Base-by-base conservation (phyloP, 2,329 filamentous ascomycete genomes). In the Penicillium sp. region DNA sequence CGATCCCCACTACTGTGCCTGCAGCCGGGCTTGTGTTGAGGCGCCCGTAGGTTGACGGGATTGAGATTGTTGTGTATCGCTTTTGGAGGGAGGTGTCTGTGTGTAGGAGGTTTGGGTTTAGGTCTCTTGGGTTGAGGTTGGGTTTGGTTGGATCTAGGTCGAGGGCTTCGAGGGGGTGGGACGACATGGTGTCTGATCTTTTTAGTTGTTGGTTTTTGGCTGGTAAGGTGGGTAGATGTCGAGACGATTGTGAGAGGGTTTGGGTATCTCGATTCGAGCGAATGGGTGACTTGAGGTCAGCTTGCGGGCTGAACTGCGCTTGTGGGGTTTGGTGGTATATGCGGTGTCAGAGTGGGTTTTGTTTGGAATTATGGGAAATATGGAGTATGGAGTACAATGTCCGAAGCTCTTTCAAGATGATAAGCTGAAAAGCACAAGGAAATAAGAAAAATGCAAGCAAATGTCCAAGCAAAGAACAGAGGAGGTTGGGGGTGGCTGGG, bases 31-130 rank as follows among this genome's bases (percentile, higher is more conserved):
- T 75, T 24, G 68, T 60, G 61, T 77, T 67, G 31, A 79, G 69
- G 45, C 72, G 71, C 40, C 75, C 72, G 66, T 85, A 85, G 57
- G 79, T 79, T 24, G 78, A 75, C 1, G 82, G 81, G 57, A 85
- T 82, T 53, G 80, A 71, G 57, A 71, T 57, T 45, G 69, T 66
- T 48, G 57, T 57, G 52, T 63, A 63, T 40, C 60, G 59, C 32
- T 54, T 57, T 53, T 60, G 43, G 35, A 57, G 52, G 37, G 48
- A 24, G 29, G 26, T 47, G 48, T 53, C 45, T 3, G 26, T 45
- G 32, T 45, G 24, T 8, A 52, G 45, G 53, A 52, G 45, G 53
- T 49, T 43, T 43, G 43, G 37, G 24, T 31, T 28, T 31, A 31
- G 24, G 35, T 43, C 38, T 35, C 31, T 12, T 32, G 8, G 5